A percentile compares a stretch with the other conserved stretches of the same genome.
phyloP scores from a whole-genome alignment of 352 stramenopile genomes.

The Phytopythium ostracodes region DNA sequence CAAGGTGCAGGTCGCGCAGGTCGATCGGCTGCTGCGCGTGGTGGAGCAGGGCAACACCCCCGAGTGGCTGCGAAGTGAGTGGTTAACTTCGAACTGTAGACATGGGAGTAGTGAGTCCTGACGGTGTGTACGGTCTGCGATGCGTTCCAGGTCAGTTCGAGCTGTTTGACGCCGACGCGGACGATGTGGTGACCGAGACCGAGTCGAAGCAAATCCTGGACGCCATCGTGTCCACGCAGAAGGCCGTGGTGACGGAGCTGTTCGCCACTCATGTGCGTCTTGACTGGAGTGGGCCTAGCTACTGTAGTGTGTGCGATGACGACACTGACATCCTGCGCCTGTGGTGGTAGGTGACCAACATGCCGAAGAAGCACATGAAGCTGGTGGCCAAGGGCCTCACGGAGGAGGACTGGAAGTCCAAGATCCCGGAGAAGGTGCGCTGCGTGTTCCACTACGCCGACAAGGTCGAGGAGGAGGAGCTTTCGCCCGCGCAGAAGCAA shows the following conservation, averaged over 20 bases:
- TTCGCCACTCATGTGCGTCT: conserved; percentile 53
- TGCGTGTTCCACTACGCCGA: conserved; percentile 71
- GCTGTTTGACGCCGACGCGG: conserved; percentile 48
- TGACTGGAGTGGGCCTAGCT: not conserved
- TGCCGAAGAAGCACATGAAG: conserved; percentile 65
- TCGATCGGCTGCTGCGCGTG: conserved; percentile 37
- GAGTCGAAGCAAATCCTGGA: conserved; percentile 59
- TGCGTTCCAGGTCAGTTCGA: conserved; percentile 51
- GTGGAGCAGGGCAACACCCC: conserved; percentile 27
- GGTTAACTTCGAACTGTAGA: not conserved
- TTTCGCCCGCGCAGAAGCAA: not conserved
- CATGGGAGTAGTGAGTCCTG: conserved; percentile 8
- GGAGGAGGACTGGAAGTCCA: conserved; percentile 65
- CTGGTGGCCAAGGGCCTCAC: conserved; percentile 38
- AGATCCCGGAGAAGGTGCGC: conserved; percentile 71
- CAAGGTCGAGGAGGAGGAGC: conserved; percentile 43
- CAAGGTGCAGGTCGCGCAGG: conserved; percentile 36
- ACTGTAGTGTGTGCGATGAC: not conserved
- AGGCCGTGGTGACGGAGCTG: conserved; percentile 48
- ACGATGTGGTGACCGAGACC: conserved; percentile 45
- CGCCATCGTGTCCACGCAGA: conserved; percentile 55
- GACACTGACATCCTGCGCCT: not conserved
- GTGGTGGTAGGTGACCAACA: conserved; percentile 32
- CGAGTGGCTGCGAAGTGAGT: conserved; percentile 44
- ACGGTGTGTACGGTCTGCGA: not conserved